Percentiles rank a stretch among this genome's conserved stretches.
These are phyloP conservation scores for Arthrobotrys musiformis DNA, from an alignment of 2,329 filamentous ascomycete genomes.

Conservation along the genomic window DNA sequence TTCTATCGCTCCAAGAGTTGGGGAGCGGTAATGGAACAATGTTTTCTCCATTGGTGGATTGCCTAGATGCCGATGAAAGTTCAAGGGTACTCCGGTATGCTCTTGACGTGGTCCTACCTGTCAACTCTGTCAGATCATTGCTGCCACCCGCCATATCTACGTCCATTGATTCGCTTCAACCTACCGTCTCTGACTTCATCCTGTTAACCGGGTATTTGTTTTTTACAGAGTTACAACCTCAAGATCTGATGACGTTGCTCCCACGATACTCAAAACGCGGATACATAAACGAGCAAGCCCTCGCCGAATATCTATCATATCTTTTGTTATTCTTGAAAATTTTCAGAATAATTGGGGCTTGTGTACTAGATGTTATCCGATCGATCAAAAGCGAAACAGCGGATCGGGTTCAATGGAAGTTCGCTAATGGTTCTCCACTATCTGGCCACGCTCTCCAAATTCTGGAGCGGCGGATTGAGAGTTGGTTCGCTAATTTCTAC, in stretches of 20 bases:
- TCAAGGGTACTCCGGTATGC: slow-evolving; percentile 20
- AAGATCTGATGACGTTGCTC: slow-evolving; percentile 41
- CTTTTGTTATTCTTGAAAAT: slow-evolving; percentile 55
- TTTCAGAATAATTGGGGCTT: slow-evolving; percentile 38
- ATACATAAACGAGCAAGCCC: slow-evolving; percentile 27
- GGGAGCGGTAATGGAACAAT: not conserved
- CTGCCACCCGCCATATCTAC: slow-evolving; percentile 28
- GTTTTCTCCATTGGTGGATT: slow-evolving; percentile 30
- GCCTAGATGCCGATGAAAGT: not conserved
- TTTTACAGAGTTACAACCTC: slow-evolving; percentile 54
- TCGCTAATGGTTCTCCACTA: slow-evolving; percentile 45
- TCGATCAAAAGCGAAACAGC: slow-evolving; percentile 11
- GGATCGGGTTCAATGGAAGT: slow-evolving; percentile 34
- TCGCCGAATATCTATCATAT: slow-evolving; percentile 57
- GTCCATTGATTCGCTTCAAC: not conserved
- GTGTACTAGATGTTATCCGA: not conserved
- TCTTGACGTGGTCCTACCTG: slow-evolving; percentile 4
- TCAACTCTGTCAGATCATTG: not conserved
- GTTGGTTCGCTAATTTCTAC: slow-evolving; percentile 20
- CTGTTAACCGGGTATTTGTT: slow-evolving; percentile 57
- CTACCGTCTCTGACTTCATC: slow-evolving; percentile 8
- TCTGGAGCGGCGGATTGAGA: slow-evolving; percentile 30
- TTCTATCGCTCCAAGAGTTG: slow-evolving; percentile 2
- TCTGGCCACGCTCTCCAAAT: slow-evolving; percentile 27
- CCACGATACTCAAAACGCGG: slow-evolving; percentile 29